Evolutionary conservation across 805 yeast species (phyloP).

Genomic region (Saccharomycopsis olivae): DNA sequence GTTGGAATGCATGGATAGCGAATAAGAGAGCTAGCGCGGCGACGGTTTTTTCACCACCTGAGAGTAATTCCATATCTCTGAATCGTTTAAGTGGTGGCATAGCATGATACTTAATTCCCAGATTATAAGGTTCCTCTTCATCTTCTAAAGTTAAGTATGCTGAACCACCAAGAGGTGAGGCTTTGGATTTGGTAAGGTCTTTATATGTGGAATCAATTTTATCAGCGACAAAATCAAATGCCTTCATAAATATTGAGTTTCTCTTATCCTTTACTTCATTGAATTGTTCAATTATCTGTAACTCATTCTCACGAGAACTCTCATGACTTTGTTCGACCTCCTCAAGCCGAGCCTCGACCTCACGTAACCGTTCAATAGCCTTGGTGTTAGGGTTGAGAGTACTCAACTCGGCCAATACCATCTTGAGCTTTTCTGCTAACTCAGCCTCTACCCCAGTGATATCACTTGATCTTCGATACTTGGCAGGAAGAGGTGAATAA

Average conservation of each 20-base stretch:
- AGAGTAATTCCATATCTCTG: constrained; percentile 80
- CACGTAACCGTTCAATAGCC: constrained; percentile 66
- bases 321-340: constrained; percentile 57
- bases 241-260: constrained; percentile 51
- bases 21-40: constrained; percentile 91
- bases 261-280: constrained; percentile 50
- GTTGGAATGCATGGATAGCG: constrained; percentile 82
- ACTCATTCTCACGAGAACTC: constrained; percentile 50
- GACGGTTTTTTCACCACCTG: constrained; percentile 95
- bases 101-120: constrained; percentile 83
- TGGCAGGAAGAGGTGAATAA: constrained; percentile 35
- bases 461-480: constrained; percentile 29
- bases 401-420: constrained; percentile 25
- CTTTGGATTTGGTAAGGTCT: constrained; percentile 57
- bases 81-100: constrained; percentile 95
- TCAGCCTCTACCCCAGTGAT: constrained; percentile 23
- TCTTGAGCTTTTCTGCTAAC: constrained; percentile 31
- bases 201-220: constrained; percentile 71
- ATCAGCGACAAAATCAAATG: constrained; percentile 66
- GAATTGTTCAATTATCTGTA: constrained; percentile 42
- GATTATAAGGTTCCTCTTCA: constrained; percentile 78
- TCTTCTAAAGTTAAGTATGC: constrained; percentile 82
- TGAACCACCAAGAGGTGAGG: constrained; percentile 82
- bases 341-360: constrained; percentile 49
- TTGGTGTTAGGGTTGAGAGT: constrained; percentile 67